Base-by-base conservation (phyloP, 495 filamentous ascomycete genomes). In the Rhypophila decipiens region DNA sequence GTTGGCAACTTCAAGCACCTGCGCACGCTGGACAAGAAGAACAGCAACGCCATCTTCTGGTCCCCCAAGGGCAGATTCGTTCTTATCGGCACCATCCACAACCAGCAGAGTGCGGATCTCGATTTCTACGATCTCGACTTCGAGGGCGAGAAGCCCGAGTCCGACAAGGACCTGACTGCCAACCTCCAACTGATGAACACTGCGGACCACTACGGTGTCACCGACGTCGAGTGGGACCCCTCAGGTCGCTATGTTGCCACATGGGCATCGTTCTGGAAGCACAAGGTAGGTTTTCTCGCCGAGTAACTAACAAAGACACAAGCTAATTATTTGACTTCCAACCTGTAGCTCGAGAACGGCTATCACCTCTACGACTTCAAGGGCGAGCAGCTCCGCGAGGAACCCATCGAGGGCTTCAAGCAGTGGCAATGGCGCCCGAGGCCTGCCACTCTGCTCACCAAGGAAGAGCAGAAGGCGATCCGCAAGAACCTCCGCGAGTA, bases 11-110 rank as follows among this genome's bases (percentile, higher is more conserved):
- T 96, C 78, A 93, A 88, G 75, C 86, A 90, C 53, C 82, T 97
- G 46, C 82, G 86, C 35, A 96, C 89, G 1, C 75, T 94, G 18
- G 93, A 98, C 55, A 96, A 96, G 82, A 96, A 96, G 79, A 98
- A 90, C 67, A 95, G 84, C 78, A 98, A 98, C 60, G 94, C 86
- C 44, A 97, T 98, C 60, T 96, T 96, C 80, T 98, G 93, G 93
- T 94, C 88, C n/a, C 93, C 93, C 12, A 89, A 86, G 73, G 93
- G 93, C 13, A 82, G 93, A 15, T 96, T 98, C 60, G 90, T 95
- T 37, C 80, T 96, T 35, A 80, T 98, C 12, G 93, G 87, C 19
- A 93, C 93, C 2, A 86, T 98, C 12, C 83, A 87, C 72, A 95
- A 88, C 48, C 83, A 88, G 61, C 86, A 95, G 68, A 88, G 78